Percentiles rank a stretch among this genome's conserved stretches.
Evolutionary conservation across 495 filamentous ascomycete genomes (phyloP).

Genomic region (Penicillium waksmanii): DNA sequence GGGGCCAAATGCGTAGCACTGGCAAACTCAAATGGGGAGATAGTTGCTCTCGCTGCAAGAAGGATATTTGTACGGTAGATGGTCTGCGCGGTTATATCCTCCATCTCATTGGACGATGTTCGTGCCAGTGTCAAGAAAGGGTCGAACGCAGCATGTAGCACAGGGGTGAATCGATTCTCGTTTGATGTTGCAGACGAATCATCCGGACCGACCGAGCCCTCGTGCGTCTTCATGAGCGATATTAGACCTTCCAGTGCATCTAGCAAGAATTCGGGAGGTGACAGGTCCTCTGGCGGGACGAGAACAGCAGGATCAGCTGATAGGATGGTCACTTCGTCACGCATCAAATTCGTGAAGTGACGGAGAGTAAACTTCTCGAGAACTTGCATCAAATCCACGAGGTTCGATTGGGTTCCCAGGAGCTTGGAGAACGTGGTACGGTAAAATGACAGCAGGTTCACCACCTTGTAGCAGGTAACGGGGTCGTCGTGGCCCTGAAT

Average conservation of each 20-base stretch:
- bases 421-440: conserved; percentile 79
- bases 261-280: conserved; percentile 80
- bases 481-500: conserved; percentile 91
- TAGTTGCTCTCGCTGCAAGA: conserved; percentile 52
- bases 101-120: conserved; percentile 65
- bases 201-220: conserved; percentile 71
- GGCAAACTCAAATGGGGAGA: conserved; percentile 49
- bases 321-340: conserved; percentile 73
- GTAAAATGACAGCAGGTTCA: conserved; percentile 89
- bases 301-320: conserved; percentile 70
- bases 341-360: conserved; percentile 80
- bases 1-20: conserved; percentile 41
- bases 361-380: conserved; percentile 78
- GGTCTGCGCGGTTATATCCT: conserved; percentile 55
- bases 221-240: conserved; percentile 79
- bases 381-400: conserved; percentile 68
- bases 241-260: conserved; percentile 77
- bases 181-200: conserved; percentile 47
- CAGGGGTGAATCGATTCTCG: conserved; percentile 63
- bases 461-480: conserved; percentile 84
- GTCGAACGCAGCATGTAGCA: conserved; percentile 82
- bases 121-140: conserved; percentile 79
- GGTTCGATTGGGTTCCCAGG: conserved; percentile 66
- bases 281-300: conserved; percentile 58
- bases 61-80: conserved; percentile 88